A percentile compares a stretch with the other conserved stretches of the same genome.
phyloP scores from a whole-genome alignment of 225 moss, liverwort and hornwort genomes.

The Polytrichum formosum region DNA sequence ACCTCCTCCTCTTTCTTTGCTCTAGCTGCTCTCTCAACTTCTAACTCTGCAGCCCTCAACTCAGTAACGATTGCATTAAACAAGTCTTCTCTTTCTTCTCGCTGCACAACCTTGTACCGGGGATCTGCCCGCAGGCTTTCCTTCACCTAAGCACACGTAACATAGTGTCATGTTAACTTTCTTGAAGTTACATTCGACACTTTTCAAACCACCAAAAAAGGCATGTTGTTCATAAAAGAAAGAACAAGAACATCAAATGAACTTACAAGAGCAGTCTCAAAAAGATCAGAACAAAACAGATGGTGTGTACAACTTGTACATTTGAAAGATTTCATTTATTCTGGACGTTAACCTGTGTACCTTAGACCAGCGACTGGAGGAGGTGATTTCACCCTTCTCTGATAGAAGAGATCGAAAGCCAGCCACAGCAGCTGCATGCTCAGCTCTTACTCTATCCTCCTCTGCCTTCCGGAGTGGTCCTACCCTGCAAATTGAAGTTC shows the following conservation, averaged over 20 bases:
- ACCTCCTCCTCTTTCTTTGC: conserved; percentile 88
- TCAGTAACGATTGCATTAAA: conserved; percentile 75
- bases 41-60: conserved; percentile 70
- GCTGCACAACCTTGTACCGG: conserved; percentile 62
- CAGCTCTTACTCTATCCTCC: conserved; percentile 70
- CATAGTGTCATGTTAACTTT: background rate
- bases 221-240: too few relatives aligned
- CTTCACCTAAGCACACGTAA: conserved; percentile 42
- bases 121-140: conserved; percentile 65
- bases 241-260: too few relatives aligned
- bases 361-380: conserved; percentile 79
- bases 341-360: conserved; percentile 19
- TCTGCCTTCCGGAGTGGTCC: conserved; percentile 74
- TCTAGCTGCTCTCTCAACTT: conserved; percentile 81
- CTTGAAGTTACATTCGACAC: background rate
- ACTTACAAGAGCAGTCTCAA: too few relatives aligned
- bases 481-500: conserved; percentile 45
- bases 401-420: conserved; percentile 67
- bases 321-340: background rate
- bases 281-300: too few relatives aligned
- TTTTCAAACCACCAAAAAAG: too few relatives aligned
- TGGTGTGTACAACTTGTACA: too few relatives aligned
- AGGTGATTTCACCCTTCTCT: conserved; percentile 67
- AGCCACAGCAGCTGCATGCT: conserved; percentile 65
- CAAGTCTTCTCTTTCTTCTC: conserved; percentile 75